Conservation (phyloP, 306 rosid species). For the Sesbania bispinosa region DNA sequence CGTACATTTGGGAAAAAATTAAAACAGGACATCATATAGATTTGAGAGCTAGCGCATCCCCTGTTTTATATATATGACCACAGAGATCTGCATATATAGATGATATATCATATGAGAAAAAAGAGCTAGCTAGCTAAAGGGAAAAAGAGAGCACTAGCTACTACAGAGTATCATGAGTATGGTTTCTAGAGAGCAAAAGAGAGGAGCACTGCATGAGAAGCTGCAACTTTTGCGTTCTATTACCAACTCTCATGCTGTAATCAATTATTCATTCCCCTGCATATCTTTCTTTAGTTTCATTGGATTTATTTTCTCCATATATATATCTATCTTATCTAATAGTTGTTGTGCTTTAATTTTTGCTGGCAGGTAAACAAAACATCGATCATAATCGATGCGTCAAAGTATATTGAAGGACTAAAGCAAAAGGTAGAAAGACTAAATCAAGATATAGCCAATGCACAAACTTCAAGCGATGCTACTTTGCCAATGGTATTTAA, state of each 20-base stretch:
- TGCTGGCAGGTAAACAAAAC: constrained; percentile 52
- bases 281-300: constrained; percentile 17
- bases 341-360: neutral
- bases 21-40: constrained; percentile 50
- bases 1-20: too few relatives aligned
- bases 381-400: constrained; percentile 69
- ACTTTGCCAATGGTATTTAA: constrained; percentile 45
- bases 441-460: constrained; percentile 50
- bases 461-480: constrained; percentile 44
- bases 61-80: constrained; percentile 39
- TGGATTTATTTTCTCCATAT: constrained; percentile 15
- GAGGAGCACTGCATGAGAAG: constrained; percentile 62
- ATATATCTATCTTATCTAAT: neutral
- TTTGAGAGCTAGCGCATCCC: constrained; percentile 48
- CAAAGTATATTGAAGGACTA: constrained; percentile 64
- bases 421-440: constrained; percentile 63
- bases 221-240: constrained; percentile 79
- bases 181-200: constrained; percentile 82
- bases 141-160: too few relatives aligned
- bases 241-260: constrained; percentile 86
- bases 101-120: neutral
- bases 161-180: too few relatives aligned
- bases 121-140: too few relatives aligned
- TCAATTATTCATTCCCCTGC: too few relatives aligned
- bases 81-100: constrained; percentile 23